Evolutionary conservation across 2,329 filamentous ascomycete genomes (phyloP), one percentile per base, ranked within the genome.

Genomic region (Fusarium pseudocircinatum): DNA sequence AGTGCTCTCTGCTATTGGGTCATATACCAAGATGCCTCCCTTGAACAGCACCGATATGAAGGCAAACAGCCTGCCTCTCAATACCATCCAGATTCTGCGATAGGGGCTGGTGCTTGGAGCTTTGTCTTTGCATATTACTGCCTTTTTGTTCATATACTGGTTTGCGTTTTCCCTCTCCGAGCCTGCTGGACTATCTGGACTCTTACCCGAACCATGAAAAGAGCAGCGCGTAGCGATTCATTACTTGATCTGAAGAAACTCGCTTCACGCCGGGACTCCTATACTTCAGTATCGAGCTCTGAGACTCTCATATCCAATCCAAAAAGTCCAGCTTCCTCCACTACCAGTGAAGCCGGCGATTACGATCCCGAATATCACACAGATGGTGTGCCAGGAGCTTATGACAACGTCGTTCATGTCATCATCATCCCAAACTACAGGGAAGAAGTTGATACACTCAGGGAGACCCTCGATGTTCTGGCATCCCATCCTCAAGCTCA

Each of bases 401-500:
- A 86, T 13, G 74, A 75, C 44, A 83, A 83, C 30, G 81, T 92
- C 62, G 82, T 92, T 36, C 90, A 93, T 78, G 90, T 89, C 20
- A 92, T 94, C 69, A 85, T 94, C 71, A 85, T 94, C 47, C 92
- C 92, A 24, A 93, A 93, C 77, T 94, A 94, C 83, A 92, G 92
- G 80, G 92, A 94, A 79, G 91, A 93, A 63, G 83, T 90, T 63
- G 90, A 92, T 65, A 92, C 90, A 0, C 83, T 94, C 52, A 86
- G 88, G 70, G 91, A 93, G 78, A 94, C 92, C 1, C 82, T 94
- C 26, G 88, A 91, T 44, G 91, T 94, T 28, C 82, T 94, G 67
- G 91, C 91, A 10, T 91, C 87, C 36, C 92, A 94, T 77, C 86
- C 89, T 1, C 87, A 89, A 73, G 92, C 92, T 32, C 84, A 85